Evolutionary conservation across 2,329 filamentous ascomycete genomes (phyloP).

Genomic region (Aureobasidium zeae): DNA sequence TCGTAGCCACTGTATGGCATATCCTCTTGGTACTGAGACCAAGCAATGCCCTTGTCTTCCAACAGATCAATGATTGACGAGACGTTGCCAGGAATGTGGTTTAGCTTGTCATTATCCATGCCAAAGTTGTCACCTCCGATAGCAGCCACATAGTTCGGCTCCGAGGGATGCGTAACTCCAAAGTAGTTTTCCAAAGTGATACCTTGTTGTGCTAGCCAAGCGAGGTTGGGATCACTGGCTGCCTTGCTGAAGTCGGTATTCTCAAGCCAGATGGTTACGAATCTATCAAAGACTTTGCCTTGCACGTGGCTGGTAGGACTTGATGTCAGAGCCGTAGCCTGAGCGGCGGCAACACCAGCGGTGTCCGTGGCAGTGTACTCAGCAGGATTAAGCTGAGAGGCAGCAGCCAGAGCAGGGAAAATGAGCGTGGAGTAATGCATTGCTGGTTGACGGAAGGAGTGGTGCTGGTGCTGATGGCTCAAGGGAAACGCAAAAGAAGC

Average conservation of each 20-base stretch:
- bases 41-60: slow-evolving; percentile 35
- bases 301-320: slow-evolving; percentile 55
- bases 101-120: slow-evolving; percentile 59
- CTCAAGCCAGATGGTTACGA: slow-evolving; percentile 67
- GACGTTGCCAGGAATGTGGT: slow-evolving; percentile 34
- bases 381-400: slow-evolving; percentile 23
- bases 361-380: slow-evolving; percentile 42
- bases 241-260: slow-evolving; percentile 63
- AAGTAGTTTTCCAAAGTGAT: slow-evolving; percentile 49
- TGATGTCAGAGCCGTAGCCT: slow-evolving; percentile 51
- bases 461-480: background rate
- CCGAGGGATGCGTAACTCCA: slow-evolving; percentile 57
- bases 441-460: background rate
- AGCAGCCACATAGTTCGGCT: slow-evolving; percentile 66
- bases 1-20: slow-evolving; percentile 67
- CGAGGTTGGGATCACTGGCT: slow-evolving; percentile 51
- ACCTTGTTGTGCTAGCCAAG: slow-evolving; percentile 51
- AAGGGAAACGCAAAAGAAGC: no score
- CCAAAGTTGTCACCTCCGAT: slow-evolving; percentile 66
- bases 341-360: slow-evolving; percentile 45
- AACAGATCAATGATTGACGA: slow-evolving; percentile 35
- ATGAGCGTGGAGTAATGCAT: slow-evolving; percentile 17
- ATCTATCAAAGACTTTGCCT: slow-evolving; percentile 63
- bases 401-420: slow-evolving; percentile 24
- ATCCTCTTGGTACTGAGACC: slow-evolving; percentile 65